Evolutionary conservation across 768 basidiomycete genomes (phyloP).

Genomic region (Termitomyces sp.): DNA sequence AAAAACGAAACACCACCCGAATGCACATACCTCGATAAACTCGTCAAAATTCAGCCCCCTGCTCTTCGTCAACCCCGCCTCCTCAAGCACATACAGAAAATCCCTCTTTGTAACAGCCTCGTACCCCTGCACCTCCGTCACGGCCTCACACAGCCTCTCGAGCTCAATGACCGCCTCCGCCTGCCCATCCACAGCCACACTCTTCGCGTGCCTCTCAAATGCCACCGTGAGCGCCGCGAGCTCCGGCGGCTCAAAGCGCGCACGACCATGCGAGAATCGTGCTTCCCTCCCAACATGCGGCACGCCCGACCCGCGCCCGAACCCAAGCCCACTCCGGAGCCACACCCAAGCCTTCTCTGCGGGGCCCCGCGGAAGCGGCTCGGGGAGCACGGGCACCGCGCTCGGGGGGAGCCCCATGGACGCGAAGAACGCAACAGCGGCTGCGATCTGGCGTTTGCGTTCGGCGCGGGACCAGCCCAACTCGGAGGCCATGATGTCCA

Average conservation of each 20-base stretch:
- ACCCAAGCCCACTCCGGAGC: conserved; percentile 29
- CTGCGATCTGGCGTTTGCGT: conserved; percentile 51
- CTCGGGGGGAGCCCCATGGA: conserved; percentile 76
- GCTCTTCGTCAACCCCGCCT: conserved; percentile 60
- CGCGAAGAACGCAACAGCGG: conserved; percentile 60
- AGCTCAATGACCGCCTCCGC: conserved; percentile 32
- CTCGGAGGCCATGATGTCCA: conserved; percentile 88
- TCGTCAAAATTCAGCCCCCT: conserved; percentile 71
- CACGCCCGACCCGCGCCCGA: conserved; percentile 6
- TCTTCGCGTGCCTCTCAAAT: conserved; percentile 27
- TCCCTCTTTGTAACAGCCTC: conserved; percentile 28
- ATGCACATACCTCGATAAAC: conserved; percentile 66
- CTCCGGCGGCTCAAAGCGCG: conserved; percentile 41
- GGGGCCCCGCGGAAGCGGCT: conserved; percentile 19
- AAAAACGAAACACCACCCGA: conserved; percentile 16
- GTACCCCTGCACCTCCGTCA: conserved; percentile 50
- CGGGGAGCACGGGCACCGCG: conserved; percentile 31
- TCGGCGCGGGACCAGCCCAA: conserved; percentile 66
- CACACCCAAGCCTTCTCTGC: conserved; percentile 23
- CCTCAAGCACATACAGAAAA: conserved; percentile 59
- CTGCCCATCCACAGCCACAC: conserved; percentile 15
- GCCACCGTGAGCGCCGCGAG: conserved; percentile 31
- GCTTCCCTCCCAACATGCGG: neutral
- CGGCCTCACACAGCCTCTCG: conserved; percentile 32
- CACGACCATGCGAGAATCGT: conserved; percentile 24